Evolutionary conservation across 2,329 filamentous ascomycete genomes (phyloP).

Genomic region (Cercospora zeae-maydis): DNA sequence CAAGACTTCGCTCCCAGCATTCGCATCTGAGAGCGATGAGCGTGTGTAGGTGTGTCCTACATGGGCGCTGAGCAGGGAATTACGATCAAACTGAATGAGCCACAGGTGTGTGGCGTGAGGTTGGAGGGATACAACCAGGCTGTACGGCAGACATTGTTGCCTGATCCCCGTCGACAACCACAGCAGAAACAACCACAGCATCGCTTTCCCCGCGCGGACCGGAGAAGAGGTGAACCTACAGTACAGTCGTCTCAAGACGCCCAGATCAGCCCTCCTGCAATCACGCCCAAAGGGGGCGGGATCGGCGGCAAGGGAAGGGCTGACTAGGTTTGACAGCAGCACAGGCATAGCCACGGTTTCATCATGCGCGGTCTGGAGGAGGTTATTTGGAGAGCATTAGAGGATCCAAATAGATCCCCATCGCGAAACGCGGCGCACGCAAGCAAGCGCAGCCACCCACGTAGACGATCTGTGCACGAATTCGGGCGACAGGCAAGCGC

Average conservation of each 20-base stretch:
- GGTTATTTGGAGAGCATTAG: background rate
- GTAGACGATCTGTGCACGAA: background rate
- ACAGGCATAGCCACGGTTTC: background rate
- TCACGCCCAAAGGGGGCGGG: conserved; percentile 10
- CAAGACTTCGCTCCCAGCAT: background rate
- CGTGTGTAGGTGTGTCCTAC: no score
- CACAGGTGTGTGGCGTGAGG: background rate
- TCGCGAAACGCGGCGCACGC: background rate
- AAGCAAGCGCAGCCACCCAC: background rate
- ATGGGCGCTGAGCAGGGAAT: background rate
- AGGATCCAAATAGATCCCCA: background rate
- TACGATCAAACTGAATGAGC: background rate
- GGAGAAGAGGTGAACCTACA: conserved; percentile 4
- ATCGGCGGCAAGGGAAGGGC: background rate
- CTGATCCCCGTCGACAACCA: conserved; percentile 3
- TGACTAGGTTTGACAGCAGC: background rate
- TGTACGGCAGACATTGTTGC: background rate
- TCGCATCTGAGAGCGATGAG: background rate
- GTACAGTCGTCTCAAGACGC: background rate
- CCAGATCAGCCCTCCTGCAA: conserved; percentile 12
- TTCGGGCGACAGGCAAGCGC: background rate
- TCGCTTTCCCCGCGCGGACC: background rate
- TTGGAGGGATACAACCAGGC: background rate
- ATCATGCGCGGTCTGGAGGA: background rate
- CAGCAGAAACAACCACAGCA: conserved; percentile 6